phyloP scores from a whole-genome alignment of 2,329 filamentous ascomycete genomes.

The Boeremia lycopersici region DNA sequence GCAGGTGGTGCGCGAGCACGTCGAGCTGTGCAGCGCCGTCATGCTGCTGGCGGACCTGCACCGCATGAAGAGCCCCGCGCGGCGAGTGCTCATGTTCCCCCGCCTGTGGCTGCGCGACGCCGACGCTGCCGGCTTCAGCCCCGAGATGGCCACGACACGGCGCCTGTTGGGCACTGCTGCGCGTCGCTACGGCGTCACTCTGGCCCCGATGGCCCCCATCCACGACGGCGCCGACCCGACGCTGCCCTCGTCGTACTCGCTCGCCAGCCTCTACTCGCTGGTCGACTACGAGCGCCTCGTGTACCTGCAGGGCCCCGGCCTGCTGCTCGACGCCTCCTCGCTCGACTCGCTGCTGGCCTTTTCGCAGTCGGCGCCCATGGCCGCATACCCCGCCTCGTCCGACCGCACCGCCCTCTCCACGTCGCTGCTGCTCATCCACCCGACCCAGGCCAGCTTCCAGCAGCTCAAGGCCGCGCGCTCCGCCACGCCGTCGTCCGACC shows the following conservation, averaged over 20 bases:
- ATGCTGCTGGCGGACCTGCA: slow-evolving; percentile 57
- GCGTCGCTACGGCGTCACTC: slow-evolving; percentile 52
- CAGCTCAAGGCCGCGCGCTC: slow-evolving; percentile 38
- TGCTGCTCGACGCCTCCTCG: slow-evolving; percentile 54
- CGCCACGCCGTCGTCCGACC: slow-evolving; percentile 34
- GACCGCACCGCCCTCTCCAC: slow-evolving; percentile 40
- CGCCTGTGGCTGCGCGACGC: slow-evolving; percentile 42
- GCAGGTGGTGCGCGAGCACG: slow-evolving; percentile 53
- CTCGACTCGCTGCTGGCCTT: slow-evolving; percentile 53
- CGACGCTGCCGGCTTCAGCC: slow-evolving; percentile 47
- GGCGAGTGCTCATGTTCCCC: slow-evolving; percentile 54
- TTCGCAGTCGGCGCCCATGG: slow-evolving; percentile 44
- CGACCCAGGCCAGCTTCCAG: slow-evolving; percentile 41
- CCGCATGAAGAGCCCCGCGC: slow-evolving; percentile 53
- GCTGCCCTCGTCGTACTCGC: slow-evolving; percentile 49
- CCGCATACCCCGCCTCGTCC: slow-evolving; percentile 42
- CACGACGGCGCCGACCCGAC: slow-evolving; percentile 43
- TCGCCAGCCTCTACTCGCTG: slow-evolving; percentile 53
- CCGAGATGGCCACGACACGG: slow-evolving; percentile 52
- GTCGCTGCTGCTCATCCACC: slow-evolving; percentile 48
- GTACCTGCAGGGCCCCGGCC: slow-evolving; percentile 52
- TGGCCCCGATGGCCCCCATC: slow-evolving; percentile 52
- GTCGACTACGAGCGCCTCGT: slow-evolving; percentile 54
- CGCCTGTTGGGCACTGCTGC: slow-evolving; percentile 54
- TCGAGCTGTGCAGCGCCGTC: slow-evolving; percentile 56